These are phyloP conservation scores for Fraxinus baroniana DNA, from an alignment of 305 asterid species.

Conservation along the genomic window DNA sequence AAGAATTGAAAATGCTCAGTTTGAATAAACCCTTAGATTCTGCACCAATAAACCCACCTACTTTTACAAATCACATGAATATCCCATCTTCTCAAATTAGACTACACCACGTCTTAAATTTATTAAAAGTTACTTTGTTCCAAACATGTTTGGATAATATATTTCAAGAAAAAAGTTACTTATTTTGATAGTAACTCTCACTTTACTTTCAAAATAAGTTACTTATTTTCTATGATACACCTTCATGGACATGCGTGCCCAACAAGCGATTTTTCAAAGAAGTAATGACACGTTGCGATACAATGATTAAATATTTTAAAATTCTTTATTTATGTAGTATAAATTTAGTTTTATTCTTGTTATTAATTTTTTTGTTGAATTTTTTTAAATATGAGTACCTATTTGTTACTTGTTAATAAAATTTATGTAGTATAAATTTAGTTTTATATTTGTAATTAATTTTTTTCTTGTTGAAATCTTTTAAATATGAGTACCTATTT, in stretches of 20 bases:
- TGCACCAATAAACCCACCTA: constrained; percentile 55
- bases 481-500: background rate
- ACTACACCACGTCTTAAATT: background rate
- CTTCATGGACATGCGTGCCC: background rate
- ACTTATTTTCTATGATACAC: background rate
- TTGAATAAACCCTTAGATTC: constrained; percentile 38
- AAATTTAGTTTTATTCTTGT: too few relatives aligned
- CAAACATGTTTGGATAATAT: background rate
- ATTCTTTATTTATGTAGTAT: background rate
- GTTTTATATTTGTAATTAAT: too few relatives aligned
- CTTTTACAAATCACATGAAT: constrained; percentile 26
- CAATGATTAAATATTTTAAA: background rate
- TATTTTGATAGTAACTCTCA: background rate
- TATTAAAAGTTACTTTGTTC: background rate
- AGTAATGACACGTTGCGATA: background rate
- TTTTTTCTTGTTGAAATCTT: too few relatives aligned
- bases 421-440: too few relatives aligned
- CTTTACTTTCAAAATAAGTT: background rate
- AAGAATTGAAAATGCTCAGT: constrained; percentile 35
- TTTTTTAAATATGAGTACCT: background rate
- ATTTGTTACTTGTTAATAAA: too few relatives aligned
- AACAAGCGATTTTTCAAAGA: background rate
- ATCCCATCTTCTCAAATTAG: constrained; percentile 23
- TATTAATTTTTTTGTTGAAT: too few relatives aligned
- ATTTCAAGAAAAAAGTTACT: background rate